A percentile compares a stretch with the other conserved stretches of the same genome.
These are phyloP conservation scores for Verticillium alfalfae DNA, from an alignment of 2,329 filamentous ascomycete genomes.

Conservation along the genomic window DNA sequence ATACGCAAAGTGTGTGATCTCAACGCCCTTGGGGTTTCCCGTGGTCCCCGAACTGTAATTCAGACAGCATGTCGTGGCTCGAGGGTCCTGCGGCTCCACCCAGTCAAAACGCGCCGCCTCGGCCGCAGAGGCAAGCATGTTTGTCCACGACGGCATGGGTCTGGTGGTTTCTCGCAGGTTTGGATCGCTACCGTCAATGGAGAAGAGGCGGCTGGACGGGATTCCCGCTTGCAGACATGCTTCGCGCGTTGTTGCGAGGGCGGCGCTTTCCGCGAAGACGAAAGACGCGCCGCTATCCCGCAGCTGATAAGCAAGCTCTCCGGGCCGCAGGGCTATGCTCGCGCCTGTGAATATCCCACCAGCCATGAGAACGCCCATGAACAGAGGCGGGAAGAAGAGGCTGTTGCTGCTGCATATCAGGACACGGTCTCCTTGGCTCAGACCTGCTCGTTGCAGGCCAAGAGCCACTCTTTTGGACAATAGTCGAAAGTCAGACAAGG, in stretches of 20 bases:
- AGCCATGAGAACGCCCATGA: constrained; percentile 71
- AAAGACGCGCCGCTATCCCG: constrained; percentile 64
- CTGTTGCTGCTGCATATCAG: constrained; percentile 70
- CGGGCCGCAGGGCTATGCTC: constrained; percentile 60
- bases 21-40: not conserved
- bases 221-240: constrained; percentile 39
- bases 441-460: constrained; percentile 58
- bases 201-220: constrained; percentile 50
- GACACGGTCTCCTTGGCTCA: constrained; percentile 65
- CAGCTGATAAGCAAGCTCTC: constrained; percentile 72
- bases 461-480: constrained; percentile 68
- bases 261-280: constrained; percentile 49
- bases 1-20: not conserved
- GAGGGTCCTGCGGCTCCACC: not conserved
- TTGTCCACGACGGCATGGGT: constrained; percentile 51
- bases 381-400: constrained; percentile 64
- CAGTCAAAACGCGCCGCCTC: constrained; percentile 47
- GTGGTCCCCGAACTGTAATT: constrained; percentile 1
- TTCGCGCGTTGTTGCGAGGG: no score
- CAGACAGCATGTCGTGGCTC: not conserved
- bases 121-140: constrained; percentile 45
- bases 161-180: constrained; percentile 10
- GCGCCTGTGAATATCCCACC: constrained; percentile 74
- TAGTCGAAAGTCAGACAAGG: constrained; percentile 57
- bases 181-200: constrained; percentile 54